phyloP scores from a whole-genome alignment of 2,329 filamentous ascomycete genomes.

The Ophiostoma sp. region DNA sequence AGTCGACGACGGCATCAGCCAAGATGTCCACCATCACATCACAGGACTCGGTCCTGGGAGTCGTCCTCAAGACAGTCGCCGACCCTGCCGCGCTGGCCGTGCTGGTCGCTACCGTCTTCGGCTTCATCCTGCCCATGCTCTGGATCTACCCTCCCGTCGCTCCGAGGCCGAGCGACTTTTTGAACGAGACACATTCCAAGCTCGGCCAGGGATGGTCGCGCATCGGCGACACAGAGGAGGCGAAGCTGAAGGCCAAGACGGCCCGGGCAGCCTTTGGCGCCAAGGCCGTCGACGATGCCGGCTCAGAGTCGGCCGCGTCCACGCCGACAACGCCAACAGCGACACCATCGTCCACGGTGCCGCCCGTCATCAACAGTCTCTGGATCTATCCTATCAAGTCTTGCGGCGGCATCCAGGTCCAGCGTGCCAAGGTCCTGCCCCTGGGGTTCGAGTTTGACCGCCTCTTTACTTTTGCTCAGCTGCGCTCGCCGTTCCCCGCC shows the following conservation, averaged over 20 bases:
- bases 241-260: slow-evolving; percentile 17
- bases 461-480: slow-evolving; percentile 75
- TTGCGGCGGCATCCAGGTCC: slow-evolving; percentile 70
- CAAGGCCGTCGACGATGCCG: neutral
- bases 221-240: slow-evolving; percentile 35
- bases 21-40: neutral
- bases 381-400: slow-evolving; percentile 81
- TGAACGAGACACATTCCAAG: slow-evolving; percentile 50
- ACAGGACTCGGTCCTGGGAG: slow-evolving; percentile 2
- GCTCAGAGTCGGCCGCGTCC: neutral
- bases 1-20: neutral
- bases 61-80: neutral
- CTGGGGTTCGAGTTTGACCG: slow-evolving; percentile 74
- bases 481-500: slow-evolving; percentile 46
- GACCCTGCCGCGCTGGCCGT: slow-evolving; percentile 32
- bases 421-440: slow-evolving; percentile 56
- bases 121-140: slow-evolving; percentile 51
- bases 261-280: neutral
- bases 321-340: neutral
- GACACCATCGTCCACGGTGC: slow-evolving; percentile 24
- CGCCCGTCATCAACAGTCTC: slow-evolving; percentile 52
- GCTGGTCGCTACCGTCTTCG: slow-evolving; percentile 42
- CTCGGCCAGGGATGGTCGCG: slow-evolving; percentile 40
- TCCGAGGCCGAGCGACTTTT: slow-evolving; percentile 48
- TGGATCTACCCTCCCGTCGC: slow-evolving; percentile 52